phyloP scores from a whole-genome alignment of 2,329 filamentous ascomycete genomes.

The Calonectria hongkongensis region DNA sequence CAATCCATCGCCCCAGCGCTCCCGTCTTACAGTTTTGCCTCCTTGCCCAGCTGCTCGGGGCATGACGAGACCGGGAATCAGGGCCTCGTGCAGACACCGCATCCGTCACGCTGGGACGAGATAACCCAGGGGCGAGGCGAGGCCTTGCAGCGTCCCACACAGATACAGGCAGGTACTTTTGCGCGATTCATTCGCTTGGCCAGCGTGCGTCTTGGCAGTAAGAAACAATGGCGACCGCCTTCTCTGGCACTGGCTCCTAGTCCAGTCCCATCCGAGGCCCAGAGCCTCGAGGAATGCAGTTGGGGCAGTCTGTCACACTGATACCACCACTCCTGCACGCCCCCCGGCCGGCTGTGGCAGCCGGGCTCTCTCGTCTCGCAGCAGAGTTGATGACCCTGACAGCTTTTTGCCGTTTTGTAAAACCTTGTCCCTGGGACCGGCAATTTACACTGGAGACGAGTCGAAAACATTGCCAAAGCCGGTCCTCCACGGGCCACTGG shows the following conservation, averaged over 20 bases:
- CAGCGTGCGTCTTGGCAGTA: slow-evolving; percentile 35
- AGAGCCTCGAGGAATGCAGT: slow-evolving; percentile 43
- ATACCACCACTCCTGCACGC: slow-evolving; percentile 43
- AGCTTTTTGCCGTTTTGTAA: slow-evolving; percentile 43
- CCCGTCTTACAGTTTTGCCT: slow-evolving; percentile 6
- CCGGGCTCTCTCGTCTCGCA: slow-evolving; percentile 34
- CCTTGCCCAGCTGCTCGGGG: slow-evolving; percentile 11
- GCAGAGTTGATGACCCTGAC: slow-evolving; percentile 45
- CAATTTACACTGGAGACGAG: slow-evolving; percentile 27
- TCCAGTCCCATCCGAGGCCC: slow-evolving; percentile 41
- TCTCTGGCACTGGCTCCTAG: slow-evolving; percentile 15
- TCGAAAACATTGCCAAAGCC: neutral
- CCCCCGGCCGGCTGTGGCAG: slow-evolving; percentile 37
- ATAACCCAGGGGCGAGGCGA: neutral
- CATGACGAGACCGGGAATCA: neutral
- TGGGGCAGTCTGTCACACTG: slow-evolving; percentile 45
- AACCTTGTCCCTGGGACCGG: slow-evolving; percentile 50
- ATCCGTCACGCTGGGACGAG: slow-evolving; percentile 16
- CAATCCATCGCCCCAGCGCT: neutral
- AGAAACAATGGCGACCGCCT: slow-evolving; percentile 29
- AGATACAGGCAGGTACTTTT: slow-evolving; percentile 32
- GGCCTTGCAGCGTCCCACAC: neutral
- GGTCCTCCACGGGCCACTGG: slow-evolving; percentile 7
- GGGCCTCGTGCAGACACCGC: slow-evolving; percentile 9
- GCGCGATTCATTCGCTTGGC: slow-evolving; percentile 31